Evolutionary conservation across 495 filamentous ascomycete genomes (phyloP), one percentile per base, ranked within the genome.

Genomic region (Penicillium verhagenii): DNA sequence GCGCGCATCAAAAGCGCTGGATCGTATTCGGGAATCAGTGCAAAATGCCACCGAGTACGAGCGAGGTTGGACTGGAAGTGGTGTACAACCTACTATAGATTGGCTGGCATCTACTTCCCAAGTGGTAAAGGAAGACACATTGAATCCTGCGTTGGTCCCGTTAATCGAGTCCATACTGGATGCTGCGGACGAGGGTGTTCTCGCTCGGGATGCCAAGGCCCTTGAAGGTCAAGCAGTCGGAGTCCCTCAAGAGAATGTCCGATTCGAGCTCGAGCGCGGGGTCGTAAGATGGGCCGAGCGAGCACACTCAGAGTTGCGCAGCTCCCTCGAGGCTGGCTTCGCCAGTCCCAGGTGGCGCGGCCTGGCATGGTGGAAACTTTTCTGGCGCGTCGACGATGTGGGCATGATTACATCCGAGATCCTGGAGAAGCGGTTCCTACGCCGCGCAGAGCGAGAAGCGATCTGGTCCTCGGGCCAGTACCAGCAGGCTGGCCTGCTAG

Each of bases 301-400:
- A 19, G 89, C 86, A 2, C 94, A 98, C 64, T 81, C 82, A 1
- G 93, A 98, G 63, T 81, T 97, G 5, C 87, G 89, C 45, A 77
- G 86, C 56, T 80, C 87, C 28, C 84, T 97, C 1, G 86, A 91
- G 51, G 67, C 75, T 28, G 91, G 88, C 4, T 93, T 96, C 60
- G 67, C 79, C 11, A 83, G 82, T 33, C 76, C 72, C 35, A 70
- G 79, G 23, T 97, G 93, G 93, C 76, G 78, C 2, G 86, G 83
- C 16, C 75, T 96, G 1, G 79, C 81, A 9, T 98, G 93, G 94
- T 97, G 90, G 89, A 96, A 95, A 66, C 82, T 98, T 11, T 86
- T 96, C 63, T 97, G 91, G 91, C 86, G 88, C 11, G 90, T 90
- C 42, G 94, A 97, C 67, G 93, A 97, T 59, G 91, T 98, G 35